Conservation (phyloP, 257 asterid genomes). For the Solanum ahanhuiri region DNA sequence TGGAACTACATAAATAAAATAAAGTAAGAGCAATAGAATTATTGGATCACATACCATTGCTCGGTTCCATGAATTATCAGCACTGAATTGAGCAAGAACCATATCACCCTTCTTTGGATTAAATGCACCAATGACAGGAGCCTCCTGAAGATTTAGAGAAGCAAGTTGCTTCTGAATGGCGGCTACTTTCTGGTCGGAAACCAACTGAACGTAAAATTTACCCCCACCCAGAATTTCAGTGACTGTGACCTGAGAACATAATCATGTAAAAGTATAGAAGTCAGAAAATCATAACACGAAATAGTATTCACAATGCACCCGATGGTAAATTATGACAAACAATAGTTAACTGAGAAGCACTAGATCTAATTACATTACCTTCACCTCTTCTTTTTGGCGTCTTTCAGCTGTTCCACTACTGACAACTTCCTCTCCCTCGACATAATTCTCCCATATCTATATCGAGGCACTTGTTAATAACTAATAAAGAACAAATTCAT, state of each 20-base stretch:
- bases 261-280: background rate
- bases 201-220: slow-evolving; percentile 76
- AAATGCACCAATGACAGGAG: slow-evolving; percentile 76
- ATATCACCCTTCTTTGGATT: slow-evolving; percentile 92
- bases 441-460: slow-evolving; percentile 59
- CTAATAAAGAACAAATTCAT: background rate
- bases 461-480: background rate
- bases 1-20: background rate
- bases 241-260: slow-evolving; percentile 48
- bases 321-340: background rate
- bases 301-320: background rate
- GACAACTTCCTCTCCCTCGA: slow-evolving; percentile 69
- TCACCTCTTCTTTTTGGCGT: slow-evolving; percentile 65
- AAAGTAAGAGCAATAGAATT: background rate
- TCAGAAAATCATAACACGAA: background rate
- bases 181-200: slow-evolving; percentile 77
- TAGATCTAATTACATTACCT: slow-evolving; percentile 30
- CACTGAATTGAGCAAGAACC: slow-evolving; percentile 82
- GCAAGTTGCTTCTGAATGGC: slow-evolving; percentile 82
- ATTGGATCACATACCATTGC: slow-evolving; percentile 68
- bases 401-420: slow-evolving; percentile 45
- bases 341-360: background rate
- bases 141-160: slow-evolving; percentile 67
- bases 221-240: slow-evolving; percentile 95
- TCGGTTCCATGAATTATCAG: slow-evolving; percentile 96